Conservation (phyloP, 768 basidiomycete genomes). For the Mycena venus region DNA sequence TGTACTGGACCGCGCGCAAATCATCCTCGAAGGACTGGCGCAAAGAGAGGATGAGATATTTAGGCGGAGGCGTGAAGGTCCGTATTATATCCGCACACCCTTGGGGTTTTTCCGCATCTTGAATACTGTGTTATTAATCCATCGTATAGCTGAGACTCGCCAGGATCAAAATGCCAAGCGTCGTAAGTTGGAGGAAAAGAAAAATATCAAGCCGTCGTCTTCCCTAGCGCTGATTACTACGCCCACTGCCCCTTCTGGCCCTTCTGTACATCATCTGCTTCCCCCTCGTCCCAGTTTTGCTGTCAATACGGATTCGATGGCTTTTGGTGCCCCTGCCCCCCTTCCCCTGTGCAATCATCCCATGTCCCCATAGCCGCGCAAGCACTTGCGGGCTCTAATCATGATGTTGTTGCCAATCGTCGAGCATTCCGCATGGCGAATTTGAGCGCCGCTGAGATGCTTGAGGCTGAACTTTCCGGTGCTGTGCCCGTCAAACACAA, state of each 20-base stretch:
- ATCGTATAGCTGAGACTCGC: slow-evolving; percentile 85
- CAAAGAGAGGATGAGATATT: slow-evolving; percentile 97
- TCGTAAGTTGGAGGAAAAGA: slow-evolving; percentile 74
- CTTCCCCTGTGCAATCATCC: slow-evolving; percentile 65
- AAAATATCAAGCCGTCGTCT: slow-evolving; percentile 60
- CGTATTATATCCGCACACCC: slow-evolving; percentile 49
- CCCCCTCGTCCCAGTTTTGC: slow-evolving; percentile 81
- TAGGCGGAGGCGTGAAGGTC: slow-evolving; percentile 90
- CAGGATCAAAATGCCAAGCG: slow-evolving; percentile 94
- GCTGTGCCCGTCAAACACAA: slow-evolving; percentile 60
- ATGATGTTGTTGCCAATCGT: slow-evolving; percentile 91
- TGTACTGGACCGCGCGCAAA: slow-evolving; percentile 87
- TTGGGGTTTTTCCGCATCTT: slow-evolving; percentile 16
- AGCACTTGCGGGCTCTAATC: slow-evolving; percentile 88
- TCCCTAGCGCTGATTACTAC: slow-evolving; percentile 62
- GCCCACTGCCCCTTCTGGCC: slow-evolving; percentile 52
- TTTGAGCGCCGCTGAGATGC: slow-evolving; percentile 93
- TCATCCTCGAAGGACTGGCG: slow-evolving; percentile 97
- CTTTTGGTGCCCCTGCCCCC: slow-evolving; percentile 76
- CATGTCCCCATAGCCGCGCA: slow-evolving; percentile 73
- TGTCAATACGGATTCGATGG: slow-evolving; percentile 82
- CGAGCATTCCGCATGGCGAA: slow-evolving; percentile 95
- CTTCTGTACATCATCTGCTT: slow-evolving; percentile 52
- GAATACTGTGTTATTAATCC: slow-evolving; percentile 32
- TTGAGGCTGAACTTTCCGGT: slow-evolving; percentile 90